Percentiles rank a stretch among this genome's conserved stretches.
Evolutionary conservation across 1,284 basidiomycete genomes (phyloP).

Genomic region (Farysia itapuensis): DNA sequence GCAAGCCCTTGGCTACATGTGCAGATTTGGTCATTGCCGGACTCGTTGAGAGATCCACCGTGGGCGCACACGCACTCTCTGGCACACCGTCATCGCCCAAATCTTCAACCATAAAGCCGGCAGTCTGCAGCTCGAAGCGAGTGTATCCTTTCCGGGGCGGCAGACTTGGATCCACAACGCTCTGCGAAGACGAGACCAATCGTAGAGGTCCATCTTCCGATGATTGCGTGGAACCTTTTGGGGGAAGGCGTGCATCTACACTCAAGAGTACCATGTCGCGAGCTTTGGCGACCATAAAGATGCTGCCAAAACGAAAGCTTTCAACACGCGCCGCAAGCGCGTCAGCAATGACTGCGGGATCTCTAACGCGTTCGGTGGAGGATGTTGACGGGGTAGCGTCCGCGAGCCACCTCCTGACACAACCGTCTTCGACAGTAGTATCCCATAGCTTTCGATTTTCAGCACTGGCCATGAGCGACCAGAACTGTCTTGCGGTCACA

Average conservation of each 20-base stretch:
- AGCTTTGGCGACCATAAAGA: conserved; percentile 53
- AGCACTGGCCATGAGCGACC: conserved; percentile 50
- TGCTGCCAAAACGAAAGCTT: conserved; percentile 41
- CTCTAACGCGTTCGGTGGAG: conserved; percentile 3
- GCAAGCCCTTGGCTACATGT: conserved; percentile 17
- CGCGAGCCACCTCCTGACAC: conserved; percentile 31
- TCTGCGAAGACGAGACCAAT: conserved; percentile 40
- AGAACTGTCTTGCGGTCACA: conserved; percentile 43
- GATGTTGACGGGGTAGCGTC: background rate
- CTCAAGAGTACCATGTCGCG: conserved; percentile 48
- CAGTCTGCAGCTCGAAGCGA: conserved; percentile 40
- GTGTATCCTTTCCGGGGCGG: conserved; percentile 45
- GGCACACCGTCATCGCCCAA: conserved; percentile 37
- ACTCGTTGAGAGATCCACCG: conserved; percentile 8
- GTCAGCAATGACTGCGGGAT: conserved; percentile 1
- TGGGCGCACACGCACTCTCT: background rate
- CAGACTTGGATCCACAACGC: conserved; percentile 27
- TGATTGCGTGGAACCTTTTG: background rate
- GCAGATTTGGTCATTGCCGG: conserved; percentile 12
- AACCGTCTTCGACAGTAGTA: conserved; percentile 29
- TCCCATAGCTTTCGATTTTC: conserved; percentile 50
- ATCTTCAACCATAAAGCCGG: conserved; percentile 54
- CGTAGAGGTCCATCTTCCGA: conserved; percentile 12
- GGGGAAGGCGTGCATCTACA: conserved; percentile 41
- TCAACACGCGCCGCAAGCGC: conserved; percentile 34